Evolutionary conservation across 345 rosid species (phyloP), one percentile per base, ranked within the genome.

Genomic region (Cochlearia excelsa): DNA sequence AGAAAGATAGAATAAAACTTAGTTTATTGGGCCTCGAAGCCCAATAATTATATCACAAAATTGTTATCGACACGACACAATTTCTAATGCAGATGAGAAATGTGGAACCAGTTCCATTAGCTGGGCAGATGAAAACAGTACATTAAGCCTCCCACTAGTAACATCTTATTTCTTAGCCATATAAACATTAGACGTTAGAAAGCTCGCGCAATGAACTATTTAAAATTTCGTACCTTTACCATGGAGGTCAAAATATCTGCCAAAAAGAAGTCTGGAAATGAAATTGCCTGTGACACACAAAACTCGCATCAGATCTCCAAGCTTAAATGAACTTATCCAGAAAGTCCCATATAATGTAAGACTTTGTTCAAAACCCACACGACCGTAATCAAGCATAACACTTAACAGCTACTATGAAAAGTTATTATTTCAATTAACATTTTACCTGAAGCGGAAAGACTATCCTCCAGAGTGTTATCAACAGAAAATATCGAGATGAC

Each of bases 241-340:
- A 89, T 89, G 29, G 97, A 93, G 40, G 99, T 93, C 61, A 89
- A 69, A 48, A 93, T 89, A 78, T 89, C 99, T 26, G 97, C 97
- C 85, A 93, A 67, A 59, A 93, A 93, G 80, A 89, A 93, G 86
- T 93, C 97, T 26, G 91, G 79, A 79, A 93, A 93, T 51, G 97
- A 63, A 65, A 93, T 90, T 73, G 95, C 83, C 99, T 93, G 95
- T 57, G 40, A 53, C 40, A 67, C 37, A 69, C 43, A 42, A 65
- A 59, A 72, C 0, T 5, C 9, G 28, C 40, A 41, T 71, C 65
- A 77, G 40, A 48, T 31, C 23, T 52, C 9, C 40, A 52, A 27
- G 56, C 35, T 23, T 9, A 5, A 5, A 35, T 30, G 7, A 59
- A 38, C 41, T 6, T 41, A 47, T 23, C 48, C 7, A 35, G 23